These are phyloP conservation scores for Ceratocystis smalleyi DNA, from an alignment of 2,329 filamentous ascomycete species.

Conservation along the genomic window DNA sequence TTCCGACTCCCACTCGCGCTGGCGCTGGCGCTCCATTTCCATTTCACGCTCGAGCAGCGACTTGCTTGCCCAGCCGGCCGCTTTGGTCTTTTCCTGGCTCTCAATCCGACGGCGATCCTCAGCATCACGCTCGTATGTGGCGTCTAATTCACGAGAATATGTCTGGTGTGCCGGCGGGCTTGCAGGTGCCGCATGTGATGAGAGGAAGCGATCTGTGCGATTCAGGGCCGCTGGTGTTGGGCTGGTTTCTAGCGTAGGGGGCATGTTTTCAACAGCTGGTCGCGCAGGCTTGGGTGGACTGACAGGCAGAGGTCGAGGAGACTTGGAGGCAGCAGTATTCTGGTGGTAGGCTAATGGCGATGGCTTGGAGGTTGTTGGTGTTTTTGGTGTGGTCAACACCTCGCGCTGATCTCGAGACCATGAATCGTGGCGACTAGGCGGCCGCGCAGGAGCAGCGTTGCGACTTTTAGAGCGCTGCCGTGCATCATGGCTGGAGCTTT, in stretches of 20 bases:
- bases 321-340: constrained; percentile 23
- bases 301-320: constrained; percentile 32
- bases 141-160: constrained; percentile 40
- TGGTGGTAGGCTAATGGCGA: constrained; percentile 32
- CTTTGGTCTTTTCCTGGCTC: constrained; percentile 45
- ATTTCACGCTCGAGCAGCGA: constrained; percentile 59
- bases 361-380: constrained; percentile 1
- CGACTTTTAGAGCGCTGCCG: constrained; percentile 31
- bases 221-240: neutral
- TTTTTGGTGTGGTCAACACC: constrained; percentile 33
- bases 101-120: constrained; percentile 47
- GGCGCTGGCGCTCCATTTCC: constrained; percentile 61
- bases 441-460: constrained; percentile 21
- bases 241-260: constrained; percentile 22
- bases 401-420: constrained; percentile 51
- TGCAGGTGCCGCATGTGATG: constrained; percentile 27
- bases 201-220: constrained; percentile 43
- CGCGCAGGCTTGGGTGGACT: constrained; percentile 8
- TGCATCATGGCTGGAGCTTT: constrained; percentile 12
- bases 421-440: constrained; percentile 43
- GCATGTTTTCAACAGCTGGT: constrained; percentile 16
- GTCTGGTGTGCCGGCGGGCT: constrained; percentile 29
- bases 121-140: constrained; percentile 44
- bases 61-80: constrained; percentile 45
- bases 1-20: constrained; percentile 64